Percentiles rank a stretch among this genome's conserved stretches.
Evolutionary conservation across 306 rosid genomes (phyloP).

Genomic region (Corylus americana): DNA sequence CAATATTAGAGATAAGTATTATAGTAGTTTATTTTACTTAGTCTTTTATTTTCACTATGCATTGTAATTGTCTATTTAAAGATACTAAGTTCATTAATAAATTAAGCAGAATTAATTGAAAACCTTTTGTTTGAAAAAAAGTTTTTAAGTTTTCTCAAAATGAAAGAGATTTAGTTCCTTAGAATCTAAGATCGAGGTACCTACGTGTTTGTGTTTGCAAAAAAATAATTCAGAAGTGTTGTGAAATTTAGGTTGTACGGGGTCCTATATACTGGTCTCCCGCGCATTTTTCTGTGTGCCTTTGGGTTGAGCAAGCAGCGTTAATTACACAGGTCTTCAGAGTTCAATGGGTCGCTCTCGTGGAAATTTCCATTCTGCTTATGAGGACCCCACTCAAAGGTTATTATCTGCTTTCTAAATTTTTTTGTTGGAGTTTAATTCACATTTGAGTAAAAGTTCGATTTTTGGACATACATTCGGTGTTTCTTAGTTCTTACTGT

Average conservation of each 20-base stretch:
- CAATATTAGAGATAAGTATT: too few species aligned
- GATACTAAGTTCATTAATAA: too few species aligned
- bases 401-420: constrained; percentile 27
- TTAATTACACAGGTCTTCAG: constrained; percentile 12
- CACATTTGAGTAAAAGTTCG: constrained; percentile 10
- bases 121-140: too few species aligned
- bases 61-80: too few species aligned
- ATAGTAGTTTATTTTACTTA: too few species aligned
- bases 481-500: constrained; percentile 3
- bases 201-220: too few species aligned
- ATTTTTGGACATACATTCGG: neutral
- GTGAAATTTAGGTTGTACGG: constrained; percentile 29
- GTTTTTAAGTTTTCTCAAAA: too few species aligned
- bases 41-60: too few species aligned
- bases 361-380: constrained; percentile 72
- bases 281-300: neutral
- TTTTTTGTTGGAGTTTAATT: constrained; percentile 7
- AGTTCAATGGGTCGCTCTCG: constrained; percentile 95
- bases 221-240: neutral
- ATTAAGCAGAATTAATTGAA: too few species aligned
- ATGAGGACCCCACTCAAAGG: constrained; percentile 94
- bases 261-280: neutral
- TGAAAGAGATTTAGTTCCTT: too few species aligned
- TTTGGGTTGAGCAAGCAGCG: neutral
- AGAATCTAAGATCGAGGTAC: too few species aligned